These are phyloP conservation scores for Recurvomyces mirabilis DNA, from an alignment of 495 filamentous ascomycete genomes.

Conservation along the genomic window DNA sequence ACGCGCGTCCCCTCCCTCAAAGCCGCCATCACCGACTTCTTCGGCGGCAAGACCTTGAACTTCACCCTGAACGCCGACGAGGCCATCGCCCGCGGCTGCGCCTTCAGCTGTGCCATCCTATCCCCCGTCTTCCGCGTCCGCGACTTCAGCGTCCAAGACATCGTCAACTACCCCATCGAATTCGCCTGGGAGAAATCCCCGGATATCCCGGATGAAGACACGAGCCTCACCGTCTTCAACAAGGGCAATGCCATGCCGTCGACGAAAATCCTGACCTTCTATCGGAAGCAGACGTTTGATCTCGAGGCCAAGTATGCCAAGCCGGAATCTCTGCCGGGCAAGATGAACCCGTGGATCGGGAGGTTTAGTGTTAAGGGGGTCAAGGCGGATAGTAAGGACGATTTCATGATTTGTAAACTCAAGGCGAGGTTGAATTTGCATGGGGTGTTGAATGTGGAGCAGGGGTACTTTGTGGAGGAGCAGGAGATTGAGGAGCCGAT, in stretches of 20 bases:
- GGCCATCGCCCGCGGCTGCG: slow-evolving; percentile 89
- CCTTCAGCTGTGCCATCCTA: slow-evolving; percentile 95
- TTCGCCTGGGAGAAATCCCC: slow-evolving; percentile 99
- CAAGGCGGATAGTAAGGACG: slow-evolving; percentile 47
- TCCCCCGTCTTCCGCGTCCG: slow-evolving; percentile 97
- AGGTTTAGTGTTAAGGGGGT: slow-evolving; percentile 62
- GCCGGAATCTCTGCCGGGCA: slow-evolving; percentile 79
- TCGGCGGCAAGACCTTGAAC: slow-evolving; percentile 70
- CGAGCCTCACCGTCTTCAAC: slow-evolving; percentile 93
- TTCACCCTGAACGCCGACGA: slow-evolving; percentile 99
- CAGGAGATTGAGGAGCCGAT: slow-evolving; percentile 94
- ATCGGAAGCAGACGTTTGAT: slow-evolving; percentile 95
- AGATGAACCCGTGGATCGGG: slow-evolving; percentile 88
- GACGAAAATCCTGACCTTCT: slow-evolving; percentile 99
- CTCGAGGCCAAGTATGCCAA: slow-evolving; percentile 89
- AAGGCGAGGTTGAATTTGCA: slow-evolving; percentile 97
- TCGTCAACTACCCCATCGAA: slow-evolving; percentile 96
- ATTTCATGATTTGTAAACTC: slow-evolving; percentile 82
- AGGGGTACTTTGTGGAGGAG: slow-evolving; percentile 96
- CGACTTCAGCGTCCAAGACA: slow-evolving; percentile 94
- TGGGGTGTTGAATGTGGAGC: slow-evolving; percentile 92
- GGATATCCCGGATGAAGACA: slow-evolving; percentile 98
- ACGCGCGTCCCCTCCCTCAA: slow-evolving; percentile 92
- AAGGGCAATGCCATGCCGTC: slow-evolving; percentile 95
- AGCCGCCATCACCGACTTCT: slow-evolving; percentile 78